These are phyloP conservation scores for Heritiera fomes DNA, from an alignment of 345 rosid genomes.

Conservation along the genomic window DNA sequence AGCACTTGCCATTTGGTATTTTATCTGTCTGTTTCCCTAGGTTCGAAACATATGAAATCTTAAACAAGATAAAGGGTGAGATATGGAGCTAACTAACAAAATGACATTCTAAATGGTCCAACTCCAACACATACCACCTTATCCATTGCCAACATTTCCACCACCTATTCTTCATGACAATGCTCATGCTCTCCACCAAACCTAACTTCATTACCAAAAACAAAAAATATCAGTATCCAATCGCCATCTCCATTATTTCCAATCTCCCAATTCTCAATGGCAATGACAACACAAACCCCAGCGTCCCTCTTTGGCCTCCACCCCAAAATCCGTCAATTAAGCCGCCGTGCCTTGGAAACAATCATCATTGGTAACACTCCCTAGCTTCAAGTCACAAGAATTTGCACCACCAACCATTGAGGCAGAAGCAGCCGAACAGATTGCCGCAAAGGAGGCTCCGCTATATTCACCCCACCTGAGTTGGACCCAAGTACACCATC, in stretches of 20 bases:
- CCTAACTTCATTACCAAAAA: not conserved
- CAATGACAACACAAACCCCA: slow-evolving; percentile 11
- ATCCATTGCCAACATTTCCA: not conserved
- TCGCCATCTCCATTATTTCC: not conserved
- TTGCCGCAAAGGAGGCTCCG: slow-evolving; percentile 57
- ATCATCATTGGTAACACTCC: not conserved
- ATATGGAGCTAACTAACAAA: not conserved
- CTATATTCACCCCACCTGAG: slow-evolving; percentile 79
- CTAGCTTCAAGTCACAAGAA: not conserved
- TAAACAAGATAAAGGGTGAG: not conserved
- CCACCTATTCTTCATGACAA: not conserved
- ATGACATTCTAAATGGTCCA: slow-evolving; percentile 7
- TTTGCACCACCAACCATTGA: slow-evolving; percentile 22
- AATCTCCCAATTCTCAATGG: not conserved
- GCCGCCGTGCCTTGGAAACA: not conserved
- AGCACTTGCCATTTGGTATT: too few species aligned
- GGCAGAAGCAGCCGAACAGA: slow-evolving; percentile 36
- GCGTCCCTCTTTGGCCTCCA: not conserved
- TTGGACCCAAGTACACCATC: slow-evolving; percentile 87
- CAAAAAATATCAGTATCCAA: not conserved
- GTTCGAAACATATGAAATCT: too few species aligned
- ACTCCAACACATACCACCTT: not conserved
- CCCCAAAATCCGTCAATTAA: not conserved
- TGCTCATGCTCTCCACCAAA: slow-evolving; percentile 15
- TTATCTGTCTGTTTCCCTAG: too few species aligned